Evolutionary conservation across 1,284 basidiomycete species (phyloP), one percentile per base, ranked within the genome.

Genomic region (Apiotrichum siamense): DNA sequence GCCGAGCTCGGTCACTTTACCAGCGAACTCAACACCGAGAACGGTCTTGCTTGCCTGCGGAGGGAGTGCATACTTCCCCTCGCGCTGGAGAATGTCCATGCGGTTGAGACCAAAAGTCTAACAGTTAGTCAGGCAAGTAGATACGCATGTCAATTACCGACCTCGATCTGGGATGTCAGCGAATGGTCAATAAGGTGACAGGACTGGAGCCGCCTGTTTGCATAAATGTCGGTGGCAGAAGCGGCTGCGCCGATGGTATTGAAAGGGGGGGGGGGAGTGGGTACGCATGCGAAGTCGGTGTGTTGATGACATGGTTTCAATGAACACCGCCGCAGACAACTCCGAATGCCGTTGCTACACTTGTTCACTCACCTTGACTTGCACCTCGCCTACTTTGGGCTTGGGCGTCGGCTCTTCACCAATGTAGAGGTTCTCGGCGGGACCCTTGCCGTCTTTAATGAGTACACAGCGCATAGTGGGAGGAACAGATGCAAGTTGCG

Each of bases 21-120:
- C 90, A 18, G 88, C 83, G 72, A 96, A 97, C 73, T 97, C 93
- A 49, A 97, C 89, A 9, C 94, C 92, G 24, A 97, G 79, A 66
- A 94, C 85, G 9, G 72, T 74, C 43, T 78, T 72, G 17, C 85
- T 84, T 15, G 84, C 81, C 44, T 86, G 87, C 15, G 85, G 80
- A 10, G 92, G 93, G 3, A 83, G 70, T 2, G 89, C 85, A 67
- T 93, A 93, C 38, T 75, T 71, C 7, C 89, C 88, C 65, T 86
- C 79, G 27, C 76, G 58, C 72, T 92, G 91, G 35, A 72, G 56
- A 41, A 91, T 79, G 68, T 94, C 91, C 88, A 91, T 86, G 23
- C 90, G 80, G 74, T 94, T 94, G 52, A 93, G 70, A 15, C 88
- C 89, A 67, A 93, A 93, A 0, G 83, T 83, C 65, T 82, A 37